These are phyloP conservation scores for Pleurotus giganteus DNA, from an alignment of 768 basidiomycete genomes.

Conservation along the genomic window DNA sequence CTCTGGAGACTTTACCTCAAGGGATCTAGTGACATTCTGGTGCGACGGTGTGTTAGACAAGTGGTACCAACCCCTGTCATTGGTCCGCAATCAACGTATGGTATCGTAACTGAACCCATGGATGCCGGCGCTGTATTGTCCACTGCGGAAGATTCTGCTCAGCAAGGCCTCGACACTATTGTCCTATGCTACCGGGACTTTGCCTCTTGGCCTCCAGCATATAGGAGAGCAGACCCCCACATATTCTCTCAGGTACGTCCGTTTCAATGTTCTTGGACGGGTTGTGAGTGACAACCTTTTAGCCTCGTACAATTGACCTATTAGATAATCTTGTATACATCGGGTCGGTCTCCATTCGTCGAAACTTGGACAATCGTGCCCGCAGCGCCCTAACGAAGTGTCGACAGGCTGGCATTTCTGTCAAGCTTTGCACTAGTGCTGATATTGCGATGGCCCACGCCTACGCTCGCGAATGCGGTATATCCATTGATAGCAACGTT, in stretches of 20 bases:
- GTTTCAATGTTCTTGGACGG: too few relatives aligned
- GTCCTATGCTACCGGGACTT: slow-evolving; percentile 77
- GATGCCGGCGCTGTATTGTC: too few relatives aligned
- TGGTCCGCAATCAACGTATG: too few relatives aligned
- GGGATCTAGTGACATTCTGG: slow-evolving; percentile 74
- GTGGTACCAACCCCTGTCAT: slow-evolving; percentile 44
- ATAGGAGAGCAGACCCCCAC: too few relatives aligned
- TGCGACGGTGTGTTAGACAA: slow-evolving; percentile 52
- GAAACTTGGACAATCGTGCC: not conserved
- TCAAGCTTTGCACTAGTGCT: not conserved
- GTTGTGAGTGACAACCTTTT: not conserved
- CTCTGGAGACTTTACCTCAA: slow-evolving; percentile 60
- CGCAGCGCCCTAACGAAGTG: not conserved
- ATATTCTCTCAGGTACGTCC: too few relatives aligned
- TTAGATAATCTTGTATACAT: not conserved
- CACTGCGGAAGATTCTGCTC: slow-evolving; percentile 81
- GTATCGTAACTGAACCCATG: too few relatives aligned
- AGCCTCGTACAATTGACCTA: not conserved
- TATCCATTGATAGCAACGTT: not conserved
- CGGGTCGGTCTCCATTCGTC: not conserved
- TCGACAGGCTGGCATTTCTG: not conserved
- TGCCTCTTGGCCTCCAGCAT: slow-evolving; percentile 53
- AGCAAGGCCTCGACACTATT: slow-evolving; percentile 74
- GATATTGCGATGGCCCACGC: not conserved
- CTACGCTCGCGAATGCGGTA: not conserved